These are phyloP conservation scores for Sideroxylon spinosum DNA, from an alignment of 179 eudicot species.

Conservation along the genomic window DNA sequence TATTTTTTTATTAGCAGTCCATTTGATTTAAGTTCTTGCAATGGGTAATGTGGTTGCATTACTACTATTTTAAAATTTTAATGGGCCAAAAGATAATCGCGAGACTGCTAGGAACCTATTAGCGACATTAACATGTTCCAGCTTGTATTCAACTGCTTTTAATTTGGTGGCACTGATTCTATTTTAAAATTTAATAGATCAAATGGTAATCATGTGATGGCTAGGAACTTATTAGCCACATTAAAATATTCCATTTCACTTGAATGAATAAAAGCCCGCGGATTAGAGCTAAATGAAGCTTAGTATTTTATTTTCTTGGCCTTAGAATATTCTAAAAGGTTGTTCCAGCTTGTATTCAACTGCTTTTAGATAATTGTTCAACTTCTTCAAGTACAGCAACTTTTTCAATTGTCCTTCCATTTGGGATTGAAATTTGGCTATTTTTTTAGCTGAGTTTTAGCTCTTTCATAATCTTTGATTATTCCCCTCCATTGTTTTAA, in stretches of 20 bases:
- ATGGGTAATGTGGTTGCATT: background rate
- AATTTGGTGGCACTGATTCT: background rate
- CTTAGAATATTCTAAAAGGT: background rate
- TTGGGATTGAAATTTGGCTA: background rate
- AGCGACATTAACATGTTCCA: background rate
- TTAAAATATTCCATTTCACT: background rate
- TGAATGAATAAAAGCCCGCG: background rate
- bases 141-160: background rate
- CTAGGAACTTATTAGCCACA: background rate
- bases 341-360: background rate
- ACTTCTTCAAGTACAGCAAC: background rate
- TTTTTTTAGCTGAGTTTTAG: background rate
- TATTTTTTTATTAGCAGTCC: background rate
- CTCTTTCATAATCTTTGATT: background rate
- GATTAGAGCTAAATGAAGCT: background rate
- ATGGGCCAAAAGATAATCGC: background rate
- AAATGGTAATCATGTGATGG: background rate
- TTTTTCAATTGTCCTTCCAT: background rate
- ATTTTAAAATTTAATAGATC: background rate
- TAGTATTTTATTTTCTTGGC: background rate
- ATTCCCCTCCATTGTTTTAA: background rate
- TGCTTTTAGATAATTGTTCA: no score
- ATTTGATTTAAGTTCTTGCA: background rate
- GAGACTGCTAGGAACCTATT: background rate
- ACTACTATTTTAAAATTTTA: background rate